phyloP scores from a whole-genome alignment of 805 yeast genomes.

The Myxozyma neglecta region DNA sequence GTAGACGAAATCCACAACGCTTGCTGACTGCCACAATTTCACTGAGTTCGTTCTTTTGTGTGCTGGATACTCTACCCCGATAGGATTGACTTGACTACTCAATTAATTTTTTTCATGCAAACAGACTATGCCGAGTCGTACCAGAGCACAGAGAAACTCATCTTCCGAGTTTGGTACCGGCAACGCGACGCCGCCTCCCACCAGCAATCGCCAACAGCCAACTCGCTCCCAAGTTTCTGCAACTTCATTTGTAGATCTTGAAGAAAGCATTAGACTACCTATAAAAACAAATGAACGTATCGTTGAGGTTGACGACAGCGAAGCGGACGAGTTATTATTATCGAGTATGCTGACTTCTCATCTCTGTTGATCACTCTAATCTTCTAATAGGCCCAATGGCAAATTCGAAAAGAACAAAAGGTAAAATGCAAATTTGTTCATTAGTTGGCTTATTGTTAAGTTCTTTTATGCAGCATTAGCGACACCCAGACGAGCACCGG shows the following conservation, averaged over 20 bases:
- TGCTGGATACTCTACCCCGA: too few relatives aligned
- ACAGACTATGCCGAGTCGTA: background rate
- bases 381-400: slow-evolving; percentile 2
- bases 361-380: background rate
- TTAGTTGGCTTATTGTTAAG: background rate
- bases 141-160: background rate
- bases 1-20: background rate
- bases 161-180: background rate
- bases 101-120: background rate
- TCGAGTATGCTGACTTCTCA: slow-evolving; percentile 1
- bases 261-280: background rate
- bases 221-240: background rate
- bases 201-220: slow-evolving; percentile 1
- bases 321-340: slow-evolving; percentile 1
- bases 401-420: background rate
- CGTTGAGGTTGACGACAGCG: slow-evolving; percentile 14
- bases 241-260: background rate
- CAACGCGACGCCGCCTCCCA: background rate
- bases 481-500: background rate
- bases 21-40: background rate
- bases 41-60: background rate
- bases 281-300: slow-evolving; percentile 1
- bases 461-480: background rate
- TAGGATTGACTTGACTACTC: background rate
- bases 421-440: background rate